Percentiles rank a stretch among this genome's conserved stretches.
Evolutionary conservation across 805 yeast genomes (phyloP).

Genomic region (Dipodascopsis uninucleata): DNA sequence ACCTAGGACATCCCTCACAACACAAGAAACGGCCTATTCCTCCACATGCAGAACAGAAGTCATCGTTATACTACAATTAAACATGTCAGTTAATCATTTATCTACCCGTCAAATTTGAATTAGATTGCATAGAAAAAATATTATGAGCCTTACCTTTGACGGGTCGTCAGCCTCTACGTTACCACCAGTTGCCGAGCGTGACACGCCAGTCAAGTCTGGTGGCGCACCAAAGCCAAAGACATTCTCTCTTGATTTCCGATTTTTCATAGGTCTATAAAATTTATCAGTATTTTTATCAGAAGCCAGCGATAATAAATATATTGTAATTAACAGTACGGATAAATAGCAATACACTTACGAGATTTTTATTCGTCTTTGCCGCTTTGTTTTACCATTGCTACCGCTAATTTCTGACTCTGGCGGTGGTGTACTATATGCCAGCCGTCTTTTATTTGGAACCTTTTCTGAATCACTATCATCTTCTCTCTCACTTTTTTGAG

Average conservation of each 20-base stretch:
- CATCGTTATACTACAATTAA: constrained; percentile 63
- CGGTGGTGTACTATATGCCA: constrained; percentile 16
- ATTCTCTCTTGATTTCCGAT: constrained; percentile 37
- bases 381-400: constrained; percentile 9
- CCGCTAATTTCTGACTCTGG: constrained; percentile 14
- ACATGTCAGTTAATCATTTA: constrained; percentile 11
- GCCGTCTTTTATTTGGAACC: background rate
- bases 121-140: background rate
- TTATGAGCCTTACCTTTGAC: constrained; percentile 34
- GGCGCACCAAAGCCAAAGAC: constrained; percentile 45
- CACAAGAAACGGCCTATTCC: constrained; percentile 85
- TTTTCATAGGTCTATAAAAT: constrained; percentile 20
- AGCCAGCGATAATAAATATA: background rate
- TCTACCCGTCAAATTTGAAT: constrained; percentile 5
- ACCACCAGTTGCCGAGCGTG: constrained; percentile 33
- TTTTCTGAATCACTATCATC: background rate
- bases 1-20: constrained; percentile 88
- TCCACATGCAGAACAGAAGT: constrained; percentile 87
- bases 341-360: no score
- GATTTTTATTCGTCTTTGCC: constrained; percentile 20
- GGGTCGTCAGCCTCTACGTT: constrained; percentile 34
- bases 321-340: no score
- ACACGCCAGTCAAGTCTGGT: constrained; percentile 35
- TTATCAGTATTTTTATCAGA: background rate
- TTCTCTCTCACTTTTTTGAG: background rate